phyloP scores from a whole-genome alignment of 257 asterid genomes.

The Gentiana macrophylla region DNA sequence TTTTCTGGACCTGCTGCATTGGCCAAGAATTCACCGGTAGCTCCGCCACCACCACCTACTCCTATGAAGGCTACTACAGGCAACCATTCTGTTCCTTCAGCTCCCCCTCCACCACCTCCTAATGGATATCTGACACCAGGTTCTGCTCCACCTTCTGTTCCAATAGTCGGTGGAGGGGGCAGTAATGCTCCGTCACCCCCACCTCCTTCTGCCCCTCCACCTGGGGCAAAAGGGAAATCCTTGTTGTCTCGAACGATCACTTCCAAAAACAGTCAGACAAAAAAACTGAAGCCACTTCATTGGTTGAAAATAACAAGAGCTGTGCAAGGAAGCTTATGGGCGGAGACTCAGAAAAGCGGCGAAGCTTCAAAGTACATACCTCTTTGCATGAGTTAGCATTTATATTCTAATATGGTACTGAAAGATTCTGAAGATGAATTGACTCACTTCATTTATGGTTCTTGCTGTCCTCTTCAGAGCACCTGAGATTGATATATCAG shows the following conservation, averaged over 20 bases:
- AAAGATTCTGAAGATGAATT: not conserved
- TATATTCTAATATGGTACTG: not conserved
- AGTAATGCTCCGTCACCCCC: slow-evolving; percentile 56
- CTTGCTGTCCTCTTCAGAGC: slow-evolving; percentile 41
- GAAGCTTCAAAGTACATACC: slow-evolving; percentile 71
- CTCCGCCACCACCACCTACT: slow-evolving; percentile 32
- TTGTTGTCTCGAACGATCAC: slow-evolving; percentile 42
- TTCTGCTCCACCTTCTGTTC: slow-evolving; percentile 13
- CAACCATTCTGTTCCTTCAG: slow-evolving; percentile 31
- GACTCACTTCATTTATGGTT: not conserved
- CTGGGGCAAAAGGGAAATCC: slow-evolving; percentile 48
- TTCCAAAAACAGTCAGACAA: slow-evolving; percentile 46
- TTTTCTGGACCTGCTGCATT: slow-evolving; percentile 12
- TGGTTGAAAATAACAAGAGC: slow-evolving; percentile 91
- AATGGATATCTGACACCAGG: slow-evolving; percentile 16
- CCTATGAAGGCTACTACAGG: slow-evolving; percentile 11
- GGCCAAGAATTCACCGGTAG: slow-evolving; percentile 10
- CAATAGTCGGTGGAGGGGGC: slow-evolving; percentile 11
- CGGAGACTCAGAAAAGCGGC: slow-evolving; percentile 75
- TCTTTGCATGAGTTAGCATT: slow-evolving; percentile 7
- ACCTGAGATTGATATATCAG: slow-evolving; percentile 86
- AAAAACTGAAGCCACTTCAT: slow-evolving; percentile 85
- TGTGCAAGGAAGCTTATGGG: slow-evolving; percentile 98
- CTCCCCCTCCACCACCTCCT: slow-evolving; percentile 63
- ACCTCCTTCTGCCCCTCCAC: slow-evolving; percentile 64